Base-by-base conservation (phyloP, 2,329 filamentous ascomycete species). In the Tolypocladium tropicale region DNA sequence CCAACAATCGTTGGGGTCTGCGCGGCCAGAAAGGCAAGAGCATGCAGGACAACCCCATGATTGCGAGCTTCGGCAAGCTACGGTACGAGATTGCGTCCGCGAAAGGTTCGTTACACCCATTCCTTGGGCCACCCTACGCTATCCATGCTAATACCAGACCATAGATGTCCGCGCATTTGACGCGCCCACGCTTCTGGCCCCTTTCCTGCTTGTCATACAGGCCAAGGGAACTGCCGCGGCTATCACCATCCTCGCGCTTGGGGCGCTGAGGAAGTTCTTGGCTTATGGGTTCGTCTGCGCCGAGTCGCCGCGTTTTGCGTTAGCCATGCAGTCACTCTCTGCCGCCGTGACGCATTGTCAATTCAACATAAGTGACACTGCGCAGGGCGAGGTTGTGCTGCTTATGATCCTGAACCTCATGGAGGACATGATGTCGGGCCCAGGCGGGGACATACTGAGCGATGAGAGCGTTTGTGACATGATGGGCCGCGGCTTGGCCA, bases 381-480 rank as follows among this genome's bases (percentile, higher is more conserved):
- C 92, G 0, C 91, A 95, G 59, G 94, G 96, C 67, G 94, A 99
- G 72, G 91, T 97, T 54, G 95, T 99, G 16, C 80, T 97, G 55
- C 77, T 97, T 56, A 88, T 95, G 74, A 97, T 99, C 64, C 73
- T 99, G 58, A 94, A 96, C 68, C 80, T 99, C 51, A 99, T 99
- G 94, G 94, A 99, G 72, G 89, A 91, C 66, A 96, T 99, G 88
- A 86, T 99, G 65, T 95, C 92, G 18, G 90, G 94, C 0, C 90
- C 92, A 0, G 91, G 93, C 33, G 94, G 94, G 39, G 88, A 95
- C 62, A 83, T 97, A 12, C 77, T 99, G n/a, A 95, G 93, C 57
- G 94, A 99, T 65, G 93, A 97, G 74, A 97, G 93, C 67, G 91
- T 99, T 12, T 99, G 95, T 69, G 91, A 96, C 70, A 97, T 99